Evolutionary conservation across 2,329 filamentous ascomycete genomes (phyloP).

Genomic region (Cercospora canescens): DNA sequence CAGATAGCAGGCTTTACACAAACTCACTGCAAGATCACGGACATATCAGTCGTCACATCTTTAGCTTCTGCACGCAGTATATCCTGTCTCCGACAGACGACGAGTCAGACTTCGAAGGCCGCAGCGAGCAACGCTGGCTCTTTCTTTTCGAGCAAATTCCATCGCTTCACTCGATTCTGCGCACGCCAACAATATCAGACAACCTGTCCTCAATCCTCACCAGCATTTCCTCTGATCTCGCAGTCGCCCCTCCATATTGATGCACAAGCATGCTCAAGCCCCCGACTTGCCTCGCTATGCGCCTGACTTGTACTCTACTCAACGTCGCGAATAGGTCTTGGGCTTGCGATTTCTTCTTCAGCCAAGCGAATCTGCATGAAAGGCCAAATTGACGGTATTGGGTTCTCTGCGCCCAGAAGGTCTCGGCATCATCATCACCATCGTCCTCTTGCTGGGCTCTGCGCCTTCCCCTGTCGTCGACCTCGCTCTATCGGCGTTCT

Average conservation of each 20-base stretch:
- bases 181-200: conserved; percentile 34
- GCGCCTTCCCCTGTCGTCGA: not conserved
- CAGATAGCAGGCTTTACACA: too few relatives aligned
- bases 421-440: conserved; percentile 34
- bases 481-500: conserved; percentile 14
- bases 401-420: conserved; percentile 32
- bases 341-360: conserved; percentile 39
- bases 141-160: too few relatives aligned
- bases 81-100: too few relatives aligned
- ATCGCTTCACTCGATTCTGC: conserved; percentile 31
- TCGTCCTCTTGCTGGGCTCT: conserved; percentile 18
- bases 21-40: too few relatives aligned
- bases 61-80: too few relatives aligned
- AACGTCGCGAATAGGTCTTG: conserved; percentile 38
- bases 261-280: conserved; percentile 35
- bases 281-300: conserved; percentile 39
- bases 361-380: conserved; percentile 39
- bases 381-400: conserved; percentile 39
- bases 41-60: too few relatives aligned
- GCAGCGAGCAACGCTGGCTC: too few relatives aligned
- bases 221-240: conserved; percentile 27
- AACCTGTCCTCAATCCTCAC: conserved; percentile 34
- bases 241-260: conserved; percentile 29
- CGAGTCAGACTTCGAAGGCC: too few relatives aligned
- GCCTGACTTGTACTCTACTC: conserved; percentile 40